A percentile compares a stretch with the other conserved stretches of the same genome.
Conservation (phyloP, 2,329 filamentous ascomycete species). For the Pseudogymnoascus sp. region DNA sequence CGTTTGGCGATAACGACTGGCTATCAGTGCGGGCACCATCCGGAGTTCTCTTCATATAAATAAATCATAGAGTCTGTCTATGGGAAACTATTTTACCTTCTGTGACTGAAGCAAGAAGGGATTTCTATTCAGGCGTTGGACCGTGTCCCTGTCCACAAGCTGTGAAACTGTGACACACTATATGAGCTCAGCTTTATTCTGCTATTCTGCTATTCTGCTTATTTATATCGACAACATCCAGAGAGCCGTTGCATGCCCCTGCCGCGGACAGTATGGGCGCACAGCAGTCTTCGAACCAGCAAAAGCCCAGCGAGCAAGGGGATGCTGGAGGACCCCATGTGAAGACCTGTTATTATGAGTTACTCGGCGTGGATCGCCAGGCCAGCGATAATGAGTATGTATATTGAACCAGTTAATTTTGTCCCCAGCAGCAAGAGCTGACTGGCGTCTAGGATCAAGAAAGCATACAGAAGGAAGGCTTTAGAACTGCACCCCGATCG, state of each 20-base stretch:
- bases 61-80: background rate
- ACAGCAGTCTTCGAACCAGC: slow-evolving; percentile 20
- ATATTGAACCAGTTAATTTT: slow-evolving; percentile 7
- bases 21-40: background rate
- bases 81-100: background rate
- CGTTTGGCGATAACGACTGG: background rate
- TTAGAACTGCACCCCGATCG: slow-evolving; percentile 92
- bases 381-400: slow-evolving; percentile 74
- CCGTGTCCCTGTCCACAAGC: background rate
- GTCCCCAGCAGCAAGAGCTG: background rate
- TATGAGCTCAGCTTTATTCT: background rate
- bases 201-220: background rate
- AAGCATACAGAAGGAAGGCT: slow-evolving; percentile 82
- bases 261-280: slow-evolving; percentile 20
- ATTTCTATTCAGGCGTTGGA: background rate
- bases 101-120: background rate
- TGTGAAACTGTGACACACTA: background rate
- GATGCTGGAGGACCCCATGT: slow-evolving; percentile 7
- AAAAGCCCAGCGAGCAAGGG: slow-evolving; percentile 10
- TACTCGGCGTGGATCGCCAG: slow-evolving; percentile 62
- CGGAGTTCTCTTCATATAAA: background rate
- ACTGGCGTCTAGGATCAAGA: slow-evolving; percentile 61
- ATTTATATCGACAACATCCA: background rate
- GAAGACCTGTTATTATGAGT: slow-evolving; percentile 78
- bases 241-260: background rate